Evolutionary conservation across 441 rosid species (phyloP).

Genomic region (Adansonia grandidieri): DNA sequence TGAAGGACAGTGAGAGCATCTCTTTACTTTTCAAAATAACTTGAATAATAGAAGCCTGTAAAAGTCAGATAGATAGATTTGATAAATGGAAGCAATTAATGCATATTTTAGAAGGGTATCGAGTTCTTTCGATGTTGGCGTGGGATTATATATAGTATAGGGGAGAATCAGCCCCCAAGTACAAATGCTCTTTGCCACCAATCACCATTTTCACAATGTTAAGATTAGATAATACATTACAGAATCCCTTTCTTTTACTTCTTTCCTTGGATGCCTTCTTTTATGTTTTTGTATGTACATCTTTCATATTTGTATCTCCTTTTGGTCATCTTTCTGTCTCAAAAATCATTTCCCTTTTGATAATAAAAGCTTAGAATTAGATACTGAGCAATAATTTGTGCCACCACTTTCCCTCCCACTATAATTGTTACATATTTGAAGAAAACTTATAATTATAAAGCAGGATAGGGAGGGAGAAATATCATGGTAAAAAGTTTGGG

Average conservation of each 20-base stretch:
- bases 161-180: conserved; percentile 36
- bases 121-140: conserved; percentile 24
- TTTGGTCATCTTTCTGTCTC: conserved; percentile 24
- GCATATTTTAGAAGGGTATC: conserved; percentile 24
- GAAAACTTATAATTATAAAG: background rate
- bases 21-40: conserved; percentile 4
- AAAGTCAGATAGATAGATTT: conserved; percentile 28
- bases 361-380: conserved; percentile 36
- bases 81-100: conserved; percentile 17
- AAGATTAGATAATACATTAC: conserved; percentile 24
- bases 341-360: conserved; percentile 39
- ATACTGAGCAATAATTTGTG: conserved; percentile 24
- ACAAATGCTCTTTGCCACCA: conserved; percentile 35
- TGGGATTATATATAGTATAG: background rate
- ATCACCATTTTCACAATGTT: conserved; percentile 23
- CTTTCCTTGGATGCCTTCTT: conserved; percentile 37
- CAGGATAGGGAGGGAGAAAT: conserved; percentile 4
- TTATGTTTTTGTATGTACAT: background rate
- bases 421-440: conserved; percentile 22
- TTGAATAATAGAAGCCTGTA: background rate
- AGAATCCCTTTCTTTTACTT: conserved; percentile 15
- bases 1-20: conserved; percentile 19
- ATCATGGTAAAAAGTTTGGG: conserved; percentile 9
- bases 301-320: conserved; percentile 15
- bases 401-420: conserved; percentile 26